Evolutionary conservation across 2,329 filamentous ascomycete species (phyloP).

Genomic region (Chrysosporium keratinophilum): DNA sequence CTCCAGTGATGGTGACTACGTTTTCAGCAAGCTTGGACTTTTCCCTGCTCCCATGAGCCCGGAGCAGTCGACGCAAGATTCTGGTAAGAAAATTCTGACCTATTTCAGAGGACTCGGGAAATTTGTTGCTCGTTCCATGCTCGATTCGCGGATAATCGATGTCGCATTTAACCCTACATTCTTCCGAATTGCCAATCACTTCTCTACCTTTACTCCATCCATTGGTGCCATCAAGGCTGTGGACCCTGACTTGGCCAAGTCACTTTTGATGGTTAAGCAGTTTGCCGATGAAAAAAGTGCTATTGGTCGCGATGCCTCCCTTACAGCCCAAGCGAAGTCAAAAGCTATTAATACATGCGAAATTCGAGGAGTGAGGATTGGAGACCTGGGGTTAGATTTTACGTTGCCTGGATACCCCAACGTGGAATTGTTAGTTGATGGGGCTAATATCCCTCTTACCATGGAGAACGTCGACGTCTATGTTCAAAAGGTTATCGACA

Average conservation of each 20-base stretch:
- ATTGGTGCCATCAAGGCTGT: constrained; percentile 83
- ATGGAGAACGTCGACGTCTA: constrained; percentile 89
- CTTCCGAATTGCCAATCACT: constrained; percentile 78
- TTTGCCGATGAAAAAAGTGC: constrained; percentile 74
- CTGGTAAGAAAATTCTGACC: constrained; percentile 77
- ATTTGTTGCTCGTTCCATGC: constrained; percentile 95
- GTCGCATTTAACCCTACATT: constrained; percentile 96
- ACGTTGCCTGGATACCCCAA: constrained; percentile 82
- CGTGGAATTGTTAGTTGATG: constrained; percentile 70
- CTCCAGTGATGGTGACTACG: constrained; percentile 61
- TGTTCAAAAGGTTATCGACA: constrained; percentile 78
- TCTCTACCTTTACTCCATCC: constrained; percentile 61
- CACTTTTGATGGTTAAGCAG: constrained; percentile 74
- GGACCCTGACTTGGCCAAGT: constrained; percentile 74
- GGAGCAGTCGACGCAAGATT: constrained; percentile 60
- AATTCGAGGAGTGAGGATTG: constrained; percentile 66
- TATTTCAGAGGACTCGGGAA: constrained; percentile 91
- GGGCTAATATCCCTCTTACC: constrained; percentile 63
- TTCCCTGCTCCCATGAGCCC: constrained; percentile 87
- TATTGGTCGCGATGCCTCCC: constrained; percentile 59
- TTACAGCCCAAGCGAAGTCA: constrained; percentile 61
- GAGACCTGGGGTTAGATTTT: constrained; percentile 87
- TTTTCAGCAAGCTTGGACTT: constrained; percentile 71
- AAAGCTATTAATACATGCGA: constrained; percentile 57
- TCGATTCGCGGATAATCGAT: constrained; percentile 95